Evolutionary conservation across 108 stramenopile genomes (phyloP), one percentile per base, ranked within the genome.

Genomic region (Nitzschia sp.): DNA sequence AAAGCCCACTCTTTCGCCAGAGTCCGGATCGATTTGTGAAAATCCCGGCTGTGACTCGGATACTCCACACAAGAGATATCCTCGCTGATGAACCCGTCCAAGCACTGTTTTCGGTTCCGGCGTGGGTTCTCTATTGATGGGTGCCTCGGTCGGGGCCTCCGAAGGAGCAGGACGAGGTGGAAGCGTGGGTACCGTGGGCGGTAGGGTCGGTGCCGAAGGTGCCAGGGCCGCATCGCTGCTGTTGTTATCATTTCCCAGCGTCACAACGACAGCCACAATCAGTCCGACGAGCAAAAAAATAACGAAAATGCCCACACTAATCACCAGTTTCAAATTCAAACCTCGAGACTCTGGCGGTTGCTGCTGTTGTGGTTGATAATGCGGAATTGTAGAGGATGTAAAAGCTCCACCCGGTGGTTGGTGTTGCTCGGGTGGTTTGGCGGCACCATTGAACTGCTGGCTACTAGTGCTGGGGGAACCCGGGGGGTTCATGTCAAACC

Each of bases 11-110:
- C 58, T 28, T 1, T 8, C 23, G 1, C 66, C 66, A 1, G 54
- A n/a, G 1, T 65, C 64, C 13, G 26, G 21, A 18, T 53, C 35
- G 9, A 54, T 1, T 28, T 30, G 26, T 9, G 68, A 57, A 62
- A 75, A 75, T 5, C 74, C 74, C 3, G 54, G 32, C 26, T 35
- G 32, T 26, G 32, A 27, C 1, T 27, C 33, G 1, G 65, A 48
- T 1, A 75, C 60, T 27, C 74, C 74, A 34, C 74, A 75, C 31
- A 23, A 49, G 8, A 75, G 34, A 53, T 46, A 26, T 3, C 71
- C 71, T 28, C 59, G 46, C 21, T 71, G 62, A 21, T 59, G 42
- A 33, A 68, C 34, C 24, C 54, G n/a, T 55, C 34, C 53, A n/a
- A 68, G 28, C 17, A 53, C 54, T 6, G 54, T 63, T 3, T 45